phyloP scores from a whole-genome alignment of 2,329 filamentous ascomycete species.

The Colletotrichum sp. region DNA sequence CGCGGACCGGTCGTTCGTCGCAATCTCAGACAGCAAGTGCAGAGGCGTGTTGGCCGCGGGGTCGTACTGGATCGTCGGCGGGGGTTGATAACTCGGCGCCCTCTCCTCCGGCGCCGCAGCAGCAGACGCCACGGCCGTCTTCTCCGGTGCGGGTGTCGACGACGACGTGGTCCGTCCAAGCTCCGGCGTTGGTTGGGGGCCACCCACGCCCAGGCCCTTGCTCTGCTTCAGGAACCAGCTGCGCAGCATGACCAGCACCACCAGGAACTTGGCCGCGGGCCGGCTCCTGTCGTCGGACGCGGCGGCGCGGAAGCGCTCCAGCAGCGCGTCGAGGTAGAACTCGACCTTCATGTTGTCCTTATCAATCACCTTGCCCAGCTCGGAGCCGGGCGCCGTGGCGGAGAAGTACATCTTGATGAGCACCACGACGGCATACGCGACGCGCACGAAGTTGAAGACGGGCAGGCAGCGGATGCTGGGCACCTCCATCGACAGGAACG shows the following conservation, averaged over 20 bases:
- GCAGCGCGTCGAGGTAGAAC: conserved; percentile 72
- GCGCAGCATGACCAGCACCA: conserved; percentile 73
- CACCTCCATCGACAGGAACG: conserved; percentile 67
- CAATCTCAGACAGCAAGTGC: conserved; percentile 62
- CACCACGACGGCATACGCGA: conserved; percentile 74
- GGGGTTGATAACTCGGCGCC: conserved; percentile 24
- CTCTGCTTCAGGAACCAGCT: conserved; percentile 69
- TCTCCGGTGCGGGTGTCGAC: background rate
- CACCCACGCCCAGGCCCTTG: conserved; percentile 25
- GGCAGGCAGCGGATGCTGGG: conserved; percentile 67
- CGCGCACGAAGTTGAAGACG: conserved; percentile 73
- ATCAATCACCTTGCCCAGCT: conserved; percentile 73
- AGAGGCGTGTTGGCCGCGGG: conserved; percentile 55
- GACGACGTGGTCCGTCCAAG: background rate
- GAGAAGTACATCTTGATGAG: conserved; percentile 78
- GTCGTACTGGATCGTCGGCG: conserved; percentile 28
- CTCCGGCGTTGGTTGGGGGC: background rate
- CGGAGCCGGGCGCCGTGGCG: conserved; percentile 66
- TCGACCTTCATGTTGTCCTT: conserved; percentile 69
- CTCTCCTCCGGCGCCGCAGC: conserved; percentile 10
- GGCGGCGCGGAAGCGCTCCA: conserved; percentile 69
- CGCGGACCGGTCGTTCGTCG: conserved; percentile 44
- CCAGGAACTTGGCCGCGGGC: conserved; percentile 72
- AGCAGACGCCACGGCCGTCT: background rate
- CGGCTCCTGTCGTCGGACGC: conserved; percentile 69